Percentiles rank a stretch among this genome's conserved stretches.
phyloP scores from a whole-genome alignment of 78 protist genomes.

The Acrasis kona region DNA sequence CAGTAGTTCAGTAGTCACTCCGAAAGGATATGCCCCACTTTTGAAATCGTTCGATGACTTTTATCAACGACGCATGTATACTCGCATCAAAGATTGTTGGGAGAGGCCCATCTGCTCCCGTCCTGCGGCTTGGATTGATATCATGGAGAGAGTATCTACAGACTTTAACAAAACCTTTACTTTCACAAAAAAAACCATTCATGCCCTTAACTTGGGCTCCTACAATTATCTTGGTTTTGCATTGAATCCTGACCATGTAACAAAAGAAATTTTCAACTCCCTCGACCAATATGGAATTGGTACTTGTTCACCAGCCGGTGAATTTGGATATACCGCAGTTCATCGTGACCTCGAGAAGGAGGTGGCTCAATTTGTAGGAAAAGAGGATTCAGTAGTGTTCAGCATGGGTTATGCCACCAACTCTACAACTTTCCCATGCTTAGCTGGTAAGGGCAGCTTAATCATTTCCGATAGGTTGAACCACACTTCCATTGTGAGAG shows the following conservation, averaged over 20 bases:
- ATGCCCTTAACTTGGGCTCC: conserved; percentile 77
- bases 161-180: conserved; percentile 29
- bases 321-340: conserved; percentile 9
- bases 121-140: conserved; percentile 69
- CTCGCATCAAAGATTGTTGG: conserved; percentile 76
- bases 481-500: conserved; percentile 90
- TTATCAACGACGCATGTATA: conserved; percentile 72
- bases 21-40: conserved; percentile 74
- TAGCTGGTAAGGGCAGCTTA: conserved; percentile 69
- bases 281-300: conserved; percentile 5
- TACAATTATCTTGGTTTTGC: conserved; percentile 98
- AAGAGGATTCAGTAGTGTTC: conserved; percentile 70
- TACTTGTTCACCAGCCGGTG: not conserved
- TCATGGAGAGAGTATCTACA: conserved; percentile 43
- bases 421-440: conserved; percentile 78
- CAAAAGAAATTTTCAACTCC: not conserved
- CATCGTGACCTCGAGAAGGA: conserved; percentile 56
- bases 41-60: conserved; percentile 76
- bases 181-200: not conserved
- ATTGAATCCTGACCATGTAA: not conserved
- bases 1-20: conserved; percentile 5
- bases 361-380: conserved; percentile 83
- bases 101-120: conserved; percentile 76
- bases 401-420: conserved; percentile 99
- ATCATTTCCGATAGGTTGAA: conserved; percentile 81